These are phyloP conservation scores for Saksenaea vasiformis DNA, from an alignment of 371 early-diverging fungal genomes.

Conservation along the genomic window DNA sequence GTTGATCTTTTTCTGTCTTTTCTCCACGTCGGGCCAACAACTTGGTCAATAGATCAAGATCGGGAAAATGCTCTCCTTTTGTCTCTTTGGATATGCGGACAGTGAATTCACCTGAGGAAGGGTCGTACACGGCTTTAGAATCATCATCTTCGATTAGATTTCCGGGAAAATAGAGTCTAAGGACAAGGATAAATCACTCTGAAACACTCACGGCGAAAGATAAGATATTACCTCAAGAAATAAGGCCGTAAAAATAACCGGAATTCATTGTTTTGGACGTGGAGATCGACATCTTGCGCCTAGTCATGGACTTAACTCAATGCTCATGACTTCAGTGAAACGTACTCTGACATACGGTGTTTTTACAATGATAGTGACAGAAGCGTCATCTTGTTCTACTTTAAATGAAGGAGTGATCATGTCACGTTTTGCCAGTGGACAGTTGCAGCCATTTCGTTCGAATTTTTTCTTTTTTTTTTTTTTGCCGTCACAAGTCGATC, in stretches of 20 bases:
- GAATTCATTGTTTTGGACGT: conserved; percentile 75
- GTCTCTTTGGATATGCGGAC: conserved; percentile 79
- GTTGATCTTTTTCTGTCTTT: conserved; percentile 20
- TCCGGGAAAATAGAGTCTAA: conserved; percentile 83
- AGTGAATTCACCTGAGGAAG: conserved; percentile 73
- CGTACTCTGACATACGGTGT: conserved; percentile 87
- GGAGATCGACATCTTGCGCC: conserved; percentile 85
- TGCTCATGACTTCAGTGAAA: not conserved
- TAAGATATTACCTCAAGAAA: conserved; percentile 68
- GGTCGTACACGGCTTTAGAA: conserved; percentile 81
- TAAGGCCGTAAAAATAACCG: conserved; percentile 81
- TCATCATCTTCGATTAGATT: conserved; percentile 86
- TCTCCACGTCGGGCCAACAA: conserved; percentile 72
- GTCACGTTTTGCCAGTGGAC: not conserved
- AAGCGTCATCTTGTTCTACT: conserved; percentile 77
- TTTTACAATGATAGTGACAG: conserved; percentile 71
- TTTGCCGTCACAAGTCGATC: conserved; percentile 4
- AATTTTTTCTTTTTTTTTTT: not conserved
- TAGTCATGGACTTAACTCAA: conserved; percentile 20
- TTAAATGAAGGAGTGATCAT: conserved; percentile 95
- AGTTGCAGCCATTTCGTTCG: not conserved
- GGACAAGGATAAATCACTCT: conserved; percentile 26
- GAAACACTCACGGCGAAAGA: not conserved
- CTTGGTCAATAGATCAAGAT: conserved; percentile 87
- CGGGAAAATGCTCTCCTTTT: conserved; percentile 78